Evolutionary conservation across 2,329 filamentous ascomycete genomes (phyloP), one percentile per base, ranked within the genome.

Genomic region (Lizonia empirigonia): DNA sequence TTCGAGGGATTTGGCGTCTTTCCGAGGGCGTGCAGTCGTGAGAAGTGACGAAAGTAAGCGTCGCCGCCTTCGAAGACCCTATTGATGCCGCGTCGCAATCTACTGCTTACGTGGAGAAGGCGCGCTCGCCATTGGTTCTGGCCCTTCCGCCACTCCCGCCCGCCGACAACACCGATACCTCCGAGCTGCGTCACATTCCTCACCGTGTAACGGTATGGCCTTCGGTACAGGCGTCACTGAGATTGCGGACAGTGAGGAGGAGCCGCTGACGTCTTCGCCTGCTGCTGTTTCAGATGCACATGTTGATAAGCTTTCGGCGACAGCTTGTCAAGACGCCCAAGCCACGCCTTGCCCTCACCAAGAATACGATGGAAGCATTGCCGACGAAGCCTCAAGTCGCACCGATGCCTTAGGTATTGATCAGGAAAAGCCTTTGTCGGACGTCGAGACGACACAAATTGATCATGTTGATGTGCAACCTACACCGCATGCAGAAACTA

Each of bases 181-280:
- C 49, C 32, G 32, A 26, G 19, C 16, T 19, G 32, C 33, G 38
- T 37, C 16, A 33, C 49, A 20, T 16, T 20, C 16, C 18, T 41
- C 30, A 30, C 38, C 30, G 18, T 23, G 34, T 46, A 50, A 51
- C 59, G 60, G 15, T 44, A 72, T 72, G 68, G 56, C 60, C 22
- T 12, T 64, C 33, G 53, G 23, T 7, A 44, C 55, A 34, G 57
- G 49, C 30, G 30, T 55, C 33, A 60, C 50, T 24, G 67, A 70
- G 53, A 53, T 72, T 13, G 61, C 66, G 9, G 69, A 72, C 53
- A 71, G 68, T 16, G 69, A 72, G 40, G 68, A 71, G 6, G 69
- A 71, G 56, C 61, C 50, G 2, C 51, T 69, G 53, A 61, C 62
- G 44, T 70, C 67, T 37, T 68, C 68, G 44, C 68, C 66, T 26